Evolutionary conservation across 176 grass and related monocot genomes (phyloP), one percentile per base, ranked within the genome.

Genomic region (maize (Zea mays)): DNA sequence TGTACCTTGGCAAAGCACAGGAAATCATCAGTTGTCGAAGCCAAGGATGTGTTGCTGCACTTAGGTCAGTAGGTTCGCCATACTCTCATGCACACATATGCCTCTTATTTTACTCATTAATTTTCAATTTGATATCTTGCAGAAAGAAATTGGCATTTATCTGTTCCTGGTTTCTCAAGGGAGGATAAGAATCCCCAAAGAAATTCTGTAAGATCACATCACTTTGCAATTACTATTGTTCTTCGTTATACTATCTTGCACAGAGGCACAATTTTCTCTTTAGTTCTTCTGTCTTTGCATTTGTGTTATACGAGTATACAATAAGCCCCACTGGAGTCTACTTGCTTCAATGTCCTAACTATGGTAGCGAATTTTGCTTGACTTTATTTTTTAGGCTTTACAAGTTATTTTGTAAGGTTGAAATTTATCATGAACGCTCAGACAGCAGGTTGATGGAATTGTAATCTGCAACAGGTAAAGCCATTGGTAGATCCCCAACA

Each of bases 1-100:
- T 90, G 90, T 60, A 83, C 57, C 76, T 90, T 99, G 76, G 92
- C 96, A 73, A 99, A 99, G 72, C 96, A 99, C 63, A 80, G 96
- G 60, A 93, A 96, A 79, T 99, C 96, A 17, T 93, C 92, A 27
- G 84, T 82, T 67, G 72, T 99, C 51, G 96, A 99, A 76, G 69
- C 87, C 5, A 99, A 99, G 76, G 96, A 99, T 75, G 79, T 99
- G 65, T 64, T 89, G 84, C 86, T 99, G 61, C 90, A 94, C 87
- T 73, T 99, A 88, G 90, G 96, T 99, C 65, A 71, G 82, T 82
- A 62, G 38, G 58, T 72, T 38, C 5, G 27, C 64, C 34, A 21
- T 35, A 0, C 51, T 49, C 54, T 66, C 52, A 73, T 61, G 17
- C 33, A 39, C 34, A 19, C 3, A 33, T 35, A 17, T 42, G 58